Evolutionary conservation across 1,284 basidiomycete species (phyloP).

Genomic region (Marasmius fiardii): DNA sequence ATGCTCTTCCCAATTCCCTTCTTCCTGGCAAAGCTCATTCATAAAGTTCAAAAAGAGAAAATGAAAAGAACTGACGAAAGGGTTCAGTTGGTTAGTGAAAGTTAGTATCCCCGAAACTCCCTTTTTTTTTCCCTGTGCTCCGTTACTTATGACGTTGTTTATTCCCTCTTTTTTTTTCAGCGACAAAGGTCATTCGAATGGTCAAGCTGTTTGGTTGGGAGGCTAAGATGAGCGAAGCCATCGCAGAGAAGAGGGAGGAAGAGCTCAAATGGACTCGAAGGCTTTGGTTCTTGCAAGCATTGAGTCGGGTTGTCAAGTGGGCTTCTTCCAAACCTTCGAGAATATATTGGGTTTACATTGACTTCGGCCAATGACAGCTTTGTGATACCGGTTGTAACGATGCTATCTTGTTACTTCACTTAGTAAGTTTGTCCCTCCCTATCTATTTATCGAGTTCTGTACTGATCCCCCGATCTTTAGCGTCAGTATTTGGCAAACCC

Average conservation of each 20-base stretch:
- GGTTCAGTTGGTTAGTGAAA: constrained; percentile 39
- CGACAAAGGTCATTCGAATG: constrained; percentile 52
- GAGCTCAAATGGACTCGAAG: constrained; percentile 49
- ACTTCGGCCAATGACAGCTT: constrained; percentile 33
- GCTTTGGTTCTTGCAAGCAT: constrained; percentile 37
- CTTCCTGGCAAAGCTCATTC: constrained; percentile 26
- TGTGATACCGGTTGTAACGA: constrained; percentile 62
- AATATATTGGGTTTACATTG: constrained; percentile 17
- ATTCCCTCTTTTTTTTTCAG: constrained; percentile 23
- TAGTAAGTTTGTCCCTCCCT: constrained; percentile 31
- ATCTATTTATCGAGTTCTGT: no score
- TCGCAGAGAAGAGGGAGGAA: constrained; percentile 49
- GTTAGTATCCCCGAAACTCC: constrained; percentile 30
- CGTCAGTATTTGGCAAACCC: no score
- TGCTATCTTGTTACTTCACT: constrained; percentile 64
- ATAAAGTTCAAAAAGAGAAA: constrained; percentile 24
- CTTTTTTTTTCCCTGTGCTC: not conserved
- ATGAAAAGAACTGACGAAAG: constrained; percentile 32
- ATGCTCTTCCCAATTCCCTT: constrained; percentile 47
- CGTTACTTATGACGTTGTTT: no score
- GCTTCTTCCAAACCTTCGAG: constrained; percentile 19
- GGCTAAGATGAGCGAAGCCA: constrained; percentile 45
- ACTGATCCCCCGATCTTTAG: no score
- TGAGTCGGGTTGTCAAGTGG: constrained; percentile 41
- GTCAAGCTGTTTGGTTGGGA: constrained; percentile 77